Evolutionary conservation across 208 protist species (phyloP), one percentile per base, ranked within the genome.

Genomic region (Crithidia brevicula): DNA sequence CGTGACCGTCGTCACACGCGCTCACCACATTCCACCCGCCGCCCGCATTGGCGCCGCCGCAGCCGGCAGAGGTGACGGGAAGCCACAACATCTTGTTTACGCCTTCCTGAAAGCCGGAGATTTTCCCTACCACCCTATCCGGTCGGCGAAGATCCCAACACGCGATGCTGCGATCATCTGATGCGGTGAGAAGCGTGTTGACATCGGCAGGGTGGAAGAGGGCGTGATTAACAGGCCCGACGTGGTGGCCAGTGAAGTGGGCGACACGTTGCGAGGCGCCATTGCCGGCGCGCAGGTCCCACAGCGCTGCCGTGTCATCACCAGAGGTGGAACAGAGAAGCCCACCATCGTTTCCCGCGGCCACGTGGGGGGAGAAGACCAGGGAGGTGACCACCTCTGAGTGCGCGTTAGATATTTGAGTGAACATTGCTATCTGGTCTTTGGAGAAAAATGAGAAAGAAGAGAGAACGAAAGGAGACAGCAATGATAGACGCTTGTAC

Each of bases 81-180:
- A 92, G 47, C 50, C 76, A 70, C 49, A 93, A 25, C 81, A 92
- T 79, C 53, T 96, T 96, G 63, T 96, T 96, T 11, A 96, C 74
- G 22, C 88, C 91, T 18, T 91, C 85, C 13, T 64, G 66, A 52
- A 96, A 96, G 47, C 83, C 87, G 0, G 57, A 52, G 53, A 96
- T 67, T 1, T 36, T 74, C 13, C 65, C 82, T 3, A 96, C 58
- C 22, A 68, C 72, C 8, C 23, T 33, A 20, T 81, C 73, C 27
- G 83, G 51, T 4, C 76, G 58, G 22, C 91, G 81, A 40, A 91
- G 27, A 38, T 96, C 91, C 86, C 87, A 96, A 51, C 76, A 71
- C 15, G 70, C 84, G 40, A 96, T 74, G 22, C 77, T 93, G 45
- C 83, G 69, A 65, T 96, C 91, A 42, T 96, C 91, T 0, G 87